phyloP scores from a whole-genome alignment of 768 basidiomycete genomes.

The Lanmaoa rubissima region DNA sequence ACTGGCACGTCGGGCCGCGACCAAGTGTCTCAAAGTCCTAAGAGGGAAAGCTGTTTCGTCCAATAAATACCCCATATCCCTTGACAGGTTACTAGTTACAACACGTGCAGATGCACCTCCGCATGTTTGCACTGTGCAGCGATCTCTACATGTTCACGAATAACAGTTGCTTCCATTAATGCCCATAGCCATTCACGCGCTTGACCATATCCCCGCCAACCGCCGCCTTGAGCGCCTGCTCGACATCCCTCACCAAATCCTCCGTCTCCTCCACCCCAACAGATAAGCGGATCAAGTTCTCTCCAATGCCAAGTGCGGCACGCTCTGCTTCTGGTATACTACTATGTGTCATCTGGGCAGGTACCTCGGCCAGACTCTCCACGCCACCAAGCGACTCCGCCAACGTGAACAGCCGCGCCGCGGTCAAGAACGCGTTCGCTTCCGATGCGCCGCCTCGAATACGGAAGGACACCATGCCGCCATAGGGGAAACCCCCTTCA shows the following conservation, averaged over 20 bases:
- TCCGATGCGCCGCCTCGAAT: conserved; percentile 49
- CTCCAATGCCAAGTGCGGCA: conserved; percentile 69
- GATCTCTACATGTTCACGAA: too few relatives aligned
- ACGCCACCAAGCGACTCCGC: conserved; percentile 92
- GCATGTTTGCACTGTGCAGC: too few relatives aligned
- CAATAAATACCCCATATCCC: too few relatives aligned
- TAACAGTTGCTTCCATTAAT: neutral
- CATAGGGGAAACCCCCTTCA: conserved; percentile 73
- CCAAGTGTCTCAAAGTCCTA: neutral
- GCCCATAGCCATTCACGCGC: neutral
- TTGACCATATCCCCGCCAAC: neutral
- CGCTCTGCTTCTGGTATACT: conserved; percentile 69
- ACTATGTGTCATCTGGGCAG: conserved; percentile 87
- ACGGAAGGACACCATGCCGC: conserved; percentile 84
- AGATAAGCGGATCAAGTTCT: conserved; percentile 72
- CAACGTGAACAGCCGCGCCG: conserved; percentile 67
- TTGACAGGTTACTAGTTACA: too few relatives aligned
- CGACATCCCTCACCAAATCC: conserved; percentile 56
- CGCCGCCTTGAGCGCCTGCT: conserved; percentile 27
- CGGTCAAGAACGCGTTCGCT: conserved; percentile 67
- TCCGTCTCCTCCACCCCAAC: conserved; percentile 88
- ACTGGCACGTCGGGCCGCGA: neutral
- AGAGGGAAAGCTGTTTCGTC: too few relatives aligned
- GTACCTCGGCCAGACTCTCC: conserved; percentile 87
- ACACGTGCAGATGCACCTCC: neutral